Conservation (phyloP, 805 yeast genomes). For the Lipomyces starkeyi region DNA sequence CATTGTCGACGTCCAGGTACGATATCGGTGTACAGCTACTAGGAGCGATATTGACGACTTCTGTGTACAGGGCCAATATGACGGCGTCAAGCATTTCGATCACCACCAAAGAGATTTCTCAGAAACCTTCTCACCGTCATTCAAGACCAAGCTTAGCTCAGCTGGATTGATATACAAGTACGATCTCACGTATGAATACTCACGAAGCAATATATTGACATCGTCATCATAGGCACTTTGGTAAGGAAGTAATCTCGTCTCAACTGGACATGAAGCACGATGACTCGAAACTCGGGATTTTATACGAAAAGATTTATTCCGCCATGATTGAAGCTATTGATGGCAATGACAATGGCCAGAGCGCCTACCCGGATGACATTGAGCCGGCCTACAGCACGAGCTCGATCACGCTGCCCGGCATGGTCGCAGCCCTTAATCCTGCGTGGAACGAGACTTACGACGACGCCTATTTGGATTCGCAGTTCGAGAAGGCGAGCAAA, state of each 20-base stretch:
- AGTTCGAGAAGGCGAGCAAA: slow-evolving; percentile 71
- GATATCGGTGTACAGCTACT: too few relatives aligned
- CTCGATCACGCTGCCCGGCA: slow-evolving; percentile 75
- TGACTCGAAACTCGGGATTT: slow-evolving; percentile 58
- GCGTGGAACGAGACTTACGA: slow-evolving; percentile 75
- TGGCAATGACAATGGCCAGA: slow-evolving; percentile 94
- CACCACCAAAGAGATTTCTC: slow-evolving; percentile 94
- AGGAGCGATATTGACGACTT: background rate
- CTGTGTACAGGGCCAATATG: slow-evolving; percentile 71
- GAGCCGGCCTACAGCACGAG: slow-evolving; percentile 72
- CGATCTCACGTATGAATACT: background rate
- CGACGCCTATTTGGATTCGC: slow-evolving; percentile 65
- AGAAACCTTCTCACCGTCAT: slow-evolving; percentile 68
- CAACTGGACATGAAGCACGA: slow-evolving; percentile 52
- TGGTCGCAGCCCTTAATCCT: slow-evolving; percentile 83
- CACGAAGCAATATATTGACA: slow-evolving; percentile 16
- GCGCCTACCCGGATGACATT: slow-evolving; percentile 64
- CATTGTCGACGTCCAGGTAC: slow-evolving; percentile 83
- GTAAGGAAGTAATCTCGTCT: slow-evolving; percentile 52
- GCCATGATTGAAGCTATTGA: slow-evolving; percentile 91
- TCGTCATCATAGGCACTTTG: slow-evolving; percentile 46
- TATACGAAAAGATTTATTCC: slow-evolving; percentile 79
- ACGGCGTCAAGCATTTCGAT: slow-evolving; percentile 83
- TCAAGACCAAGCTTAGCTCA: slow-evolving; percentile 80
- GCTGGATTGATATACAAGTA: slow-evolving; percentile 89